Evolutionary conservation across 2,329 filamentous ascomycete genomes (phyloP), one percentile per base, ranked within the genome.

Genomic region (Plectosphaerella sp.): DNA sequence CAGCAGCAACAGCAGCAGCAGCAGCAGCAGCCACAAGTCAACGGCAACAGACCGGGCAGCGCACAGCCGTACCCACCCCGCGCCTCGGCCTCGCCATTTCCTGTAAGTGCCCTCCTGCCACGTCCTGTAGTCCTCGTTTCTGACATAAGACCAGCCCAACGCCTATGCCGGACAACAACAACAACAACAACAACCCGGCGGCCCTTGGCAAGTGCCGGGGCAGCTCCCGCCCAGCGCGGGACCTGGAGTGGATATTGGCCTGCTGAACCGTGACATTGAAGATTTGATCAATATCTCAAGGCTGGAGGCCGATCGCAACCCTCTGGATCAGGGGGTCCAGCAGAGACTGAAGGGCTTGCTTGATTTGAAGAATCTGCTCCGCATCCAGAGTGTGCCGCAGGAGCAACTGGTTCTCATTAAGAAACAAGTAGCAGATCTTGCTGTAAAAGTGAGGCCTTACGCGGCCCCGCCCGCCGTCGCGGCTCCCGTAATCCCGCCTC

Each of bases 331-430:
- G 70, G 82, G 84, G 71, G 79, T 90, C 66, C 87, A 90, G 67
- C 86, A 83, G 64, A 89, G 88, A 72, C 76, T 96, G 64, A 89
- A 90, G 72, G 91, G 91, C 57, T 82, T 97, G 61, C 76, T 92
- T 70, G 89, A 94, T 69, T 80, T 97, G 58, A 90, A 96, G 73
- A 84, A 79, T 60, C 82, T 93, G 59, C 76, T 97, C 65, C 84
- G 89, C 68, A 86, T 79, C 61, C 88, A 91, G 69, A 85, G 86
- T 65, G 78, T 96, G 67, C 87, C 87, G 54, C 84, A 85, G 62
- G 86, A 92, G 64, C 89, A 96, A 73, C 80, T 96, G 66, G 84
- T 88, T 71, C 83, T 88, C 68, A 88, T 96, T 71, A 89, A 87
- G 71, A 86, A 87, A 67, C 90, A 94, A 80, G 86, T 97, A 70